Base-by-base conservation (phyloP, 805 yeast species). In the Saccharomycopsis sp. region DNA sequence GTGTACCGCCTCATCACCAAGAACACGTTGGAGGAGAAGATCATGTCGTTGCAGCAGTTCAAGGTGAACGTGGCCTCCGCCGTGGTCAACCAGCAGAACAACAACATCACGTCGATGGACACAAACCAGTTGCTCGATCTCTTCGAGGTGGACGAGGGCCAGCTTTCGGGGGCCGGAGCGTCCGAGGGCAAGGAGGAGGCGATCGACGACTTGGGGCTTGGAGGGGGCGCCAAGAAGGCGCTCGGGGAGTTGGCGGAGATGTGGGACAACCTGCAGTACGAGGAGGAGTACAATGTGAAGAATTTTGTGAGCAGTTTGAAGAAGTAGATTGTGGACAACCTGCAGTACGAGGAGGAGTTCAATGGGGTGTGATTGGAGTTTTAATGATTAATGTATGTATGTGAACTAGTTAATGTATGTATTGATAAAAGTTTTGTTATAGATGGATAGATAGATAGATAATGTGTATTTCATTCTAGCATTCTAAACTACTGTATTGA, bases 31-130 rank as follows among this genome's bases (percentile, higher is more conserved):
- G 99, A 94, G 70, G 99, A 94, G 69, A 91, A 94, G 71, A 94
- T 94, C 59, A 94, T 94, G 99, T 98, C 99, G 24, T 76, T 94
- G 64, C 99, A 94, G 68, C 90, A 90, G 70, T 94, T 94, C 81
- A 94, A 94, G 73, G 86, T 94, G 87, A 94, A 94, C 68, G 90
- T 94, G 67, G 99, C 99, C 0, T 89, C 96, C 0, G 89, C 98
- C 0, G 88, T 94, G 64, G 95, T 94, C 55, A 91, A 91, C 68
- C 99, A 94, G 70, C 99, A 94, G 68, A 94, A 94, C 70, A 82
- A 96, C n/a, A 98, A 98, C 0, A 79, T 94, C 62, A 82, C 89
- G 2, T 89, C 97, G 0, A 94, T 94, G 99, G 97, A 90, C 67
- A 92, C 99, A 0, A 90, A 89, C 67, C 98, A 94, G 71, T 77